phyloP scores from a whole-genome alignment of 1,284 basidiomycete genomes.

The Rhodofomes roseus region DNA sequence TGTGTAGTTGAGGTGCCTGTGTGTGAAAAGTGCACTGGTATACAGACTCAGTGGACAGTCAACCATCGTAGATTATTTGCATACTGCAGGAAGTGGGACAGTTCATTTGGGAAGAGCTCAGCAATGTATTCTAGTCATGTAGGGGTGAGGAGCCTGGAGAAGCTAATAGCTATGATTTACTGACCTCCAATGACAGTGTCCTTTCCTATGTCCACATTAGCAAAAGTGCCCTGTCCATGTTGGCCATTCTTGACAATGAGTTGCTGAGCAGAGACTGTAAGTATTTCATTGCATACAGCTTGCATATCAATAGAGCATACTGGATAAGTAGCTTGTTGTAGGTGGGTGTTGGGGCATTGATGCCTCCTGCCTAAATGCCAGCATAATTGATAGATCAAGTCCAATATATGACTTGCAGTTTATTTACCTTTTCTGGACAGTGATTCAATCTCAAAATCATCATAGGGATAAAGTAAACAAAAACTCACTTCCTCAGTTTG shows the following conservation, averaged over 20 bases:
- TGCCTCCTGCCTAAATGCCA: neutral
- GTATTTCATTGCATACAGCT: neutral
- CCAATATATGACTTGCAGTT: neutral
- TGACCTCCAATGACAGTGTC: slow-evolving; percentile 38
- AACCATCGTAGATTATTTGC: neutral
- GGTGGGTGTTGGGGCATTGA: neutral
- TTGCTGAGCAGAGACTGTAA: slow-evolving; percentile 17
- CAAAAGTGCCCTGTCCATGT: slow-evolving; percentile 43
- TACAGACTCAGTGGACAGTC: neutral
- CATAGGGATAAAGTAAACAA: neutral
- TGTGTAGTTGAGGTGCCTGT: slow-evolving; percentile 50
- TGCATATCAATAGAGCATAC: neutral
- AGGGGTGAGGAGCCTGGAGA: neutral
- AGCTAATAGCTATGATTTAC: neutral
- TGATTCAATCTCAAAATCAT: neutral
- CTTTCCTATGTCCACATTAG: slow-evolving; percentile 26
- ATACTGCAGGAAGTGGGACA: neutral
- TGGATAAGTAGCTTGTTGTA: neutral
- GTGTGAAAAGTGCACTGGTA: slow-evolving; percentile 30
- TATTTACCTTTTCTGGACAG: neutral
- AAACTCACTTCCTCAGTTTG: neutral
- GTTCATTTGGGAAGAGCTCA: slow-evolving; percentile 32
- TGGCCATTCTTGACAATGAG: slow-evolving; percentile 32
- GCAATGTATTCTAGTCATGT: slow-evolving; percentile 39
- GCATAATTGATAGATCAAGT: neutral